These are phyloP conservation scores for Arachnomyces sp. DNA, from an alignment of 2,329 filamentous ascomycete species.

Conservation along the genomic window DNA sequence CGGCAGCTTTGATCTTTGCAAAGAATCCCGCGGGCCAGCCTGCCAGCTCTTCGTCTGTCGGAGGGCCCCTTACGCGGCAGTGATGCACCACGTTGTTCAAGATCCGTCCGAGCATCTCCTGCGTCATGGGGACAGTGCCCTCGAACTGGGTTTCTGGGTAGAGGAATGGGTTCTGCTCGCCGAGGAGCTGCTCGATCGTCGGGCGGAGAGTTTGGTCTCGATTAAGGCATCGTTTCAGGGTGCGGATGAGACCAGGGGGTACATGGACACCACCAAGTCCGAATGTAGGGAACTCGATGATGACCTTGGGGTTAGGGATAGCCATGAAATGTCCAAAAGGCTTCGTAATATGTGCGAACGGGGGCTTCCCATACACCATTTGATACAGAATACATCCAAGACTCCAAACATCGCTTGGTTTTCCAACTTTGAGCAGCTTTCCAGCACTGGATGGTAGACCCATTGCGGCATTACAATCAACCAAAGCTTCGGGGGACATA, in stretches of 20 bases:
- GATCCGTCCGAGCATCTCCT: constrained; percentile 53
- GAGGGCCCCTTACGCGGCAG: constrained; percentile 48
- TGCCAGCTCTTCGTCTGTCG: constrained; percentile 48
- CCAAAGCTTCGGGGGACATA: constrained; percentile 92
- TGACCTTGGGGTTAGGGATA: constrained; percentile 42
- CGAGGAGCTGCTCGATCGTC: constrained; percentile 49
- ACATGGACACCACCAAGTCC: constrained; percentile 43
- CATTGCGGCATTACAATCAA: constrained; percentile 67
- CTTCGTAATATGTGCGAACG: constrained; percentile 85
- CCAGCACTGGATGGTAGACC: constrained; percentile 39
- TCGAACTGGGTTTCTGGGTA: constrained; percentile 45
- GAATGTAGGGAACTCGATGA: constrained; percentile 39
- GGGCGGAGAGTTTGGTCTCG: constrained; percentile 50
- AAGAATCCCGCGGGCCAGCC: constrained; percentile 42
- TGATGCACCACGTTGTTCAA: constrained; percentile 53
- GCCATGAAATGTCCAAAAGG: constrained; percentile 68
- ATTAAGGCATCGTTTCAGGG: constrained; percentile 50
- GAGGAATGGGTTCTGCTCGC: constrained; percentile 48
- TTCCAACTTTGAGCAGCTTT: constrained; percentile 91
- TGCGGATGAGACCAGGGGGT: constrained; percentile 47
- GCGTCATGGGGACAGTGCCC: constrained; percentile 42
- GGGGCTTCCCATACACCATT: constrained; percentile 94
- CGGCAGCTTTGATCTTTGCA: constrained; percentile 38
- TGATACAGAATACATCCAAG: constrained; percentile 95
- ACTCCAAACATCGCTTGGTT: constrained; percentile 93